phyloP scores from a whole-genome alignment of 139 green algal species.

The Choricystis sp. region DNA sequence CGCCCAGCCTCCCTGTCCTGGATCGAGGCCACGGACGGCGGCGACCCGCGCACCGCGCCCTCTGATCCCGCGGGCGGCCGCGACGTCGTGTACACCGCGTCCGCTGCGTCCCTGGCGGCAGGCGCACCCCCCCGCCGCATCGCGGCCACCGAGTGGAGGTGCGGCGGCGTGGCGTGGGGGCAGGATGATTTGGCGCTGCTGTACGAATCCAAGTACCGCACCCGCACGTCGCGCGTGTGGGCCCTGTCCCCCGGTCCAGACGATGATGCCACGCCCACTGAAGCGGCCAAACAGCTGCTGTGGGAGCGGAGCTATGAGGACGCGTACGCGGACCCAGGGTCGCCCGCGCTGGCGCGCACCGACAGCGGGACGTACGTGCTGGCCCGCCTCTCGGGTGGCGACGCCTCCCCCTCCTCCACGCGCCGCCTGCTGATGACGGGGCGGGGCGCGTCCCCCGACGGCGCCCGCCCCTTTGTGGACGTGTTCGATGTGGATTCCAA shows the following conservation, averaged over 20 bases:
- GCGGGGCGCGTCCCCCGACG: slow-evolving; percentile 59
- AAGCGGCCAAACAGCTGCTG: slow-evolving; percentile 27
- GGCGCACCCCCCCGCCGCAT: slow-evolving; percentile 8
- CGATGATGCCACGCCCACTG: background rate
- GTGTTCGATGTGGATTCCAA: slow-evolving; percentile 43
- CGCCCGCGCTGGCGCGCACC: slow-evolving; percentile 51
- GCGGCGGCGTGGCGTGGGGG: slow-evolving; percentile 69
- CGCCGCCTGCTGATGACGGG: slow-evolving; percentile 64
- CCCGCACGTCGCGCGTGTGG: slow-evolving; percentile 28
- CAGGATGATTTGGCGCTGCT: slow-evolving; percentile 68
- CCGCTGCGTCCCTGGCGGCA: slow-evolving; percentile 10
- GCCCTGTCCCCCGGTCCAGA: slow-evolving; percentile 1
- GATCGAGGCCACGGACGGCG: slow-evolving; percentile 77
- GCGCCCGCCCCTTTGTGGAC: slow-evolving; percentile 86
- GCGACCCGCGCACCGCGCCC: slow-evolving; percentile 68
- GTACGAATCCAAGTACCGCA: slow-evolving; percentile 85
- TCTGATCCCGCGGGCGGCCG: slow-evolving; percentile 35
- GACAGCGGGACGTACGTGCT: slow-evolving; percentile 62
- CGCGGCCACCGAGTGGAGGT: slow-evolving; percentile 46
- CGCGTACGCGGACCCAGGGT: slow-evolving; percentile 79
- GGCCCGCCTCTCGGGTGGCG: slow-evolving; percentile 28
- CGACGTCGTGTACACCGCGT: slow-evolving; percentile 80
- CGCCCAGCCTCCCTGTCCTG: slow-evolving; percentile 56
- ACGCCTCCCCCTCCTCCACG: no score
- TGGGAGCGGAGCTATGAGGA: slow-evolving; percentile 77